Base-by-base conservation (phyloP, 2,329 filamentous ascomycete species). In the Arthrobotrys megalospora region DNA sequence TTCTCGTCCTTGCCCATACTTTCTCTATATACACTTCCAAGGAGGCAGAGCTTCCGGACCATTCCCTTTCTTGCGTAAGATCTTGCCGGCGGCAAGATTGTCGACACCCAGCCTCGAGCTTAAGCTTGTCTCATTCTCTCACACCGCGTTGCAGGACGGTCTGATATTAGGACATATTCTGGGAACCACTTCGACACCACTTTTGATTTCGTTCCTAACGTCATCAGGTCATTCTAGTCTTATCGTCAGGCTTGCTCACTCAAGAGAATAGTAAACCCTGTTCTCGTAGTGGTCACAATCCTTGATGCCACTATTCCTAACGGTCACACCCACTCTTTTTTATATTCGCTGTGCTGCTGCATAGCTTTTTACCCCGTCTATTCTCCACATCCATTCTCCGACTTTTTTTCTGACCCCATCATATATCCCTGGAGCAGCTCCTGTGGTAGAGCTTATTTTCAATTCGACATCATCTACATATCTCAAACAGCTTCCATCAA, bases 41-140 rank as follows among this genome's bases (percentile, higher is more conserved):
- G 75, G 75, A 78, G 67, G 75, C 75, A 78, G 75, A 78, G 75
- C 75, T 78, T 78, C 75, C 75, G 75, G 75, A 41, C 67, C 52
- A 67, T 68, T 78, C 67, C 34, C 32, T 65, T 66, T 67, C 19
- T 60, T 68, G 53, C 69, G 43, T 62, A 62, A 53, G 53, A 65
- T 68, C 58, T 63, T 64, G 67, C 67, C 45, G 21, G 67, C 52
- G 53, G 66, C 62, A 68, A 58, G 75, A 66, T 67, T 58, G 41
- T 67, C 32, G 5, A 68, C 50, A 47, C 45, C 71, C 32, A 68
- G 11, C 28, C 58, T 53, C 48, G 24, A 72, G 43, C 63, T 64
- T 41, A 47, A 70, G 58, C 60, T 58, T 71, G 66, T 62, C 68
- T 45, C 45, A 64, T 55, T 77, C 50, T 76, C 50, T 41, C 72